phyloP scores from a whole-genome alignment of 768 basidiomycete species.

The Boletus subcaerulescens region DNA sequence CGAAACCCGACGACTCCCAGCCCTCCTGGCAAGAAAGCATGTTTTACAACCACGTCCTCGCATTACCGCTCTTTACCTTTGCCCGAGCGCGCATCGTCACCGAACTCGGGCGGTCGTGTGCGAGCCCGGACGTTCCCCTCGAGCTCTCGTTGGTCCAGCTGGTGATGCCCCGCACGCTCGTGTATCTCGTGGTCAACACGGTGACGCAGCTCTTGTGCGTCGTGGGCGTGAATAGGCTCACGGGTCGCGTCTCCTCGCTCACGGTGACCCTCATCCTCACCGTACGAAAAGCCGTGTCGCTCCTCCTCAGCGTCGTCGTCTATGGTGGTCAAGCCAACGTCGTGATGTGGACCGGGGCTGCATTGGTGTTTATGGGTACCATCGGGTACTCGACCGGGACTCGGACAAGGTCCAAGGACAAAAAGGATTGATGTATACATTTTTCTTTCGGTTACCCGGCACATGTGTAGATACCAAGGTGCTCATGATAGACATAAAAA shows the following conservation, averaged over 20 bases:
- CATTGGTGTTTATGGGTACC: slow-evolving; percentile 67
- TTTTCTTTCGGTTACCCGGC: not conserved
- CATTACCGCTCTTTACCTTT: slow-evolving; percentile 72
- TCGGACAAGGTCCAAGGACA: slow-evolving; percentile 16
- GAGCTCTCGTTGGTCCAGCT: slow-evolving; percentile 10
- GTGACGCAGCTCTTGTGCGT: slow-evolving; percentile 83
- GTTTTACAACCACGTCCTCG: slow-evolving; percentile 86
- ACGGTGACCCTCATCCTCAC: slow-evolving; percentile 79
- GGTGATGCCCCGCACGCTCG: slow-evolving; percentile 54
- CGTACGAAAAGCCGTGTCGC: slow-evolving; percentile 76
- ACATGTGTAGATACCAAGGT: not conserved
- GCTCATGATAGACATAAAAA: slow-evolving; percentile 17
- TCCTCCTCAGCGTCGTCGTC: slow-evolving; percentile 64
- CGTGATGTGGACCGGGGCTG: slow-evolving; percentile 70
- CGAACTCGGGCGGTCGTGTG: slow-evolving; percentile 13
- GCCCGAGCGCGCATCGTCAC: slow-evolving; percentile 49
- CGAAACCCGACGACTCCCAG: slow-evolving; percentile 2
- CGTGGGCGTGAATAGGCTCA: slow-evolving; percentile 83
- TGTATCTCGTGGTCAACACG: slow-evolving; percentile 73
- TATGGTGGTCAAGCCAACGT: slow-evolving; percentile 38
- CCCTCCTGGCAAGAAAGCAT: slow-evolving; percentile 82
- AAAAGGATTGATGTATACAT: slow-evolving; percentile 19
- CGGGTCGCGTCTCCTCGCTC: slow-evolving; percentile 68
- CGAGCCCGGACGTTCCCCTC: slow-evolving; percentile 15
- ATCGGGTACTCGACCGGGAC: slow-evolving; percentile 54